Evolutionary conservation across 257 asterid genomes (phyloP), one percentile per base, ranked within the genome.

Genomic region (Petrea volubilis): DNA sequence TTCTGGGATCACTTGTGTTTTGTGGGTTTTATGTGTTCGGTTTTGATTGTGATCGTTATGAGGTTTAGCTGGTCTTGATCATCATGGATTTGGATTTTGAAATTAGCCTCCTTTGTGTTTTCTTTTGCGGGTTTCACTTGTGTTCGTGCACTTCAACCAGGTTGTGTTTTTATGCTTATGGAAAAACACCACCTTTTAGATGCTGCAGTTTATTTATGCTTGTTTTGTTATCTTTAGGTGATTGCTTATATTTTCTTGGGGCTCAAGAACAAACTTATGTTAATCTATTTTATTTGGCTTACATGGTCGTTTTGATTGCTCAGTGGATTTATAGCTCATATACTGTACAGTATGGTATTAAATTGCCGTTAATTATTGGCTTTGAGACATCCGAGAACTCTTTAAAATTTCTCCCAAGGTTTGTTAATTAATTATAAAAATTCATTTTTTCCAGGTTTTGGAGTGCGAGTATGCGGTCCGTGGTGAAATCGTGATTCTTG

Each of bases 401-500:
- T n/a, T n/a, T n/a, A n/a, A n/a, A 17, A 7, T 4, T 21, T 21
- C 41, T 55, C 46, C 17, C 44, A 41, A 50, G 46, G 27, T 18
- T 38, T 11, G 41, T 23, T 47, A 66, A n/a, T n/a, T n/a, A n/a
- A 58, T 18, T n/a, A 17, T 25, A 4, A 3, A 9, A 28, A 11
- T 67, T 60, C 34, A n/a, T n/a, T n/a, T 43, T 72, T 74, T 59
- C 61, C 85, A 90, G 97, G 92, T 90, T 27, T 43, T 85, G 84
- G 85, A 87, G 74, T 90, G 98, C 8, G 96, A 92, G 63, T 90
- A 92, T 84, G 98, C 98, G 49, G 97, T 92, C 49, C 98, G 98
- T 21, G 98, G 98, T 44, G 98, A 92, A 76, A 88, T 92, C 56
- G 97, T 92, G 74, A 78, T 79, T 56, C 85, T 88, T 73, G 98